A percentile compares a stretch with the other conserved stretches of the same genome.
Conservation (phyloP, 2,329 filamentous ascomycete genomes). For the Aspergillus latus region DNA sequence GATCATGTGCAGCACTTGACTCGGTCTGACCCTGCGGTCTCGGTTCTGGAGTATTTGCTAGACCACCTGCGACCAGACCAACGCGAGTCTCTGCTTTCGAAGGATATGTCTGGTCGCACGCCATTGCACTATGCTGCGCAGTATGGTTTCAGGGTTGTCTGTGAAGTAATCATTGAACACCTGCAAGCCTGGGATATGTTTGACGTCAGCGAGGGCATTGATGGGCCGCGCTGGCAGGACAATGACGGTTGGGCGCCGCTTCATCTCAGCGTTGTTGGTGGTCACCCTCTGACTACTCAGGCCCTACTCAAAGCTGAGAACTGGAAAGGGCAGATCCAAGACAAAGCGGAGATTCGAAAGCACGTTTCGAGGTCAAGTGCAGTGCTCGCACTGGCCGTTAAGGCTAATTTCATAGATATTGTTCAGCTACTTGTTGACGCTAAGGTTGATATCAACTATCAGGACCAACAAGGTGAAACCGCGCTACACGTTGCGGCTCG, state of each 20-base stretch:
- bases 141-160: slow-evolving; percentile 87
- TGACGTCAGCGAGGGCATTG: slow-evolving; percentile 79
- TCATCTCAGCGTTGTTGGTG: slow-evolving; percentile 87
- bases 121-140: slow-evolving; percentile 93
- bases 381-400: slow-evolving; percentile 83
- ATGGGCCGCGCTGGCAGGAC: slow-evolving; percentile 87
- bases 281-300: slow-evolving; percentile 82
- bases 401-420: slow-evolving; percentile 80
- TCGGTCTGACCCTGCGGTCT: slow-evolving; percentile 72
- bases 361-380: slow-evolving; percentile 78
- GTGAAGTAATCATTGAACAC: slow-evolving; percentile 78
- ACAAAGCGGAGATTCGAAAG: slow-evolving; percentile 65
- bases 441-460: slow-evolving; percentile 90
- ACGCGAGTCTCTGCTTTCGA: slow-evolving; percentile 63
- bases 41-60: slow-evolving; percentile 63
- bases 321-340: slow-evolving; percentile 64
- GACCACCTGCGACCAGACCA: slow-evolving; percentile 69
- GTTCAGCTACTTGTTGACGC: slow-evolving; percentile 85
- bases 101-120: slow-evolving; percentile 77
- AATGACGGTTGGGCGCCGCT: slow-evolving; percentile 86
- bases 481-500: slow-evolving; percentile 88
- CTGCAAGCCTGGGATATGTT: slow-evolving; percentile 91
- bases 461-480: slow-evolving; percentile 85
- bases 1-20: slow-evolving; percentile 60
- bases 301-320: slow-evolving; percentile 77